phyloP scores from a whole-genome alignment of 768 basidiomycete species.

The Boletus subcaerulescens region DNA sequence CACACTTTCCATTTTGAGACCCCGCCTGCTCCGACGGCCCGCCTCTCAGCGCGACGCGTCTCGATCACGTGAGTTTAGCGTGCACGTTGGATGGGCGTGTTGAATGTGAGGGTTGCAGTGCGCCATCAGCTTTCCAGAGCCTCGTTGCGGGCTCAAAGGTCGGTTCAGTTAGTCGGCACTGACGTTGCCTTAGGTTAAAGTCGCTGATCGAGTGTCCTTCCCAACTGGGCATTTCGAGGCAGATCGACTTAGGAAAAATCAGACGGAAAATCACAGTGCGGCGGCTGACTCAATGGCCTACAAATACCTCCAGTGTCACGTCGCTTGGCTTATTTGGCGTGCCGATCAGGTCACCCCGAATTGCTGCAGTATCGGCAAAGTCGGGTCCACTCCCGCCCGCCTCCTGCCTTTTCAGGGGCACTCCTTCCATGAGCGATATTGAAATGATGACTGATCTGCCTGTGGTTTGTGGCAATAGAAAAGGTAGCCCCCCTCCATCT shows the following conservation, averaged over 20 bases:
- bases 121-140: background rate
- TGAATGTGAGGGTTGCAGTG: background rate
- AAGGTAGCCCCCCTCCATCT: constrained; percentile 19
- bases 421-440: constrained; percentile 21
- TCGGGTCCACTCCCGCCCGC: constrained; percentile 11
- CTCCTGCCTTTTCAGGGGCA: constrained; percentile 27
- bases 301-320: background rate
- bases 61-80: constrained; percentile 20
- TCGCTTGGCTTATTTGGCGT: constrained; percentile 6
- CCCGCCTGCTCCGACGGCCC: constrained; percentile 32
- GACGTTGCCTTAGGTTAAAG: constrained; percentile 7
- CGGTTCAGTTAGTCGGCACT: constrained; percentile 1
- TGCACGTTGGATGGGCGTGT: too few species aligned
- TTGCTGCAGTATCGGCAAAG: background rate
- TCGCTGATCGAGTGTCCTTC: constrained; percentile 21
- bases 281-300: background rate
- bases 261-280: too few species aligned
- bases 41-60: constrained; percentile 27
- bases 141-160: background rate
- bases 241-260: too few species aligned
- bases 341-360: background rate
- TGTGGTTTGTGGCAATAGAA: constrained; percentile 28
- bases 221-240: constrained; percentile 12
- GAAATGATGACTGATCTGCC: constrained; percentile 34
- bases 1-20: constrained; percentile 28